Conservation (phyloP, 202 grass and related monocot species). For the Schoenoplectus tabernaemontani region DNA sequence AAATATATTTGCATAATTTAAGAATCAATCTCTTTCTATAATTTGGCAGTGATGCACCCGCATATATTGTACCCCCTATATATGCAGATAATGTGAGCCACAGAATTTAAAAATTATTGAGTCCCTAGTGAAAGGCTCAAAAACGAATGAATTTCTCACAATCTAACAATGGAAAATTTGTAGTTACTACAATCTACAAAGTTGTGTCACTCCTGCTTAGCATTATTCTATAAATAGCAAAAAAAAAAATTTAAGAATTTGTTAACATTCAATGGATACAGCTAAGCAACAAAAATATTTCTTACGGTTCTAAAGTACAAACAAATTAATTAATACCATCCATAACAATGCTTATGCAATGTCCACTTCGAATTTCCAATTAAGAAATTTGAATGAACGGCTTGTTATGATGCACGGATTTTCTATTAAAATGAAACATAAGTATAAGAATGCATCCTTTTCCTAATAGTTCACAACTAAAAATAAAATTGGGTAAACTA, state of each 20-base stretch:
- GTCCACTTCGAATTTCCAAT: neutral
- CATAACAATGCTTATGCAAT: neutral
- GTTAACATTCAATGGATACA: neutral
- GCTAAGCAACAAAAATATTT: neutral
- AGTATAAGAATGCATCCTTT: neutral
- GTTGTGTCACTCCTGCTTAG: neutral
- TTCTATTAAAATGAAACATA: neutral
- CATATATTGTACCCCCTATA: neutral
- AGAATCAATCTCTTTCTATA: neutral
- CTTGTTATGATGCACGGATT: neutral
- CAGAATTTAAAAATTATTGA: neutral
- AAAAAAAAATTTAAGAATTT: neutral
- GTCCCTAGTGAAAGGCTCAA: neutral
- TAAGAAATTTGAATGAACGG: neutral
- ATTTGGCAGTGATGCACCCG: neutral
- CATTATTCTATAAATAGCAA: neutral
- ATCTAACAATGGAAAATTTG: neutral
- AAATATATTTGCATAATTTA: neutral
- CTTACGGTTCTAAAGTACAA: neutral
- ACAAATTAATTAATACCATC: neutral
- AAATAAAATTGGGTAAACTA: neutral
- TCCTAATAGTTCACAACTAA: neutral
- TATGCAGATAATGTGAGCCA: neutral
- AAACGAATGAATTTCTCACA: neutral
- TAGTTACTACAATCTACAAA: neutral